A percentile compares a stretch with the other conserved stretches of the same genome.
Evolutionary conservation across 768 basidiomycete species (phyloP).

Genomic region (Tricholoma bakamatsutake): DNA sequence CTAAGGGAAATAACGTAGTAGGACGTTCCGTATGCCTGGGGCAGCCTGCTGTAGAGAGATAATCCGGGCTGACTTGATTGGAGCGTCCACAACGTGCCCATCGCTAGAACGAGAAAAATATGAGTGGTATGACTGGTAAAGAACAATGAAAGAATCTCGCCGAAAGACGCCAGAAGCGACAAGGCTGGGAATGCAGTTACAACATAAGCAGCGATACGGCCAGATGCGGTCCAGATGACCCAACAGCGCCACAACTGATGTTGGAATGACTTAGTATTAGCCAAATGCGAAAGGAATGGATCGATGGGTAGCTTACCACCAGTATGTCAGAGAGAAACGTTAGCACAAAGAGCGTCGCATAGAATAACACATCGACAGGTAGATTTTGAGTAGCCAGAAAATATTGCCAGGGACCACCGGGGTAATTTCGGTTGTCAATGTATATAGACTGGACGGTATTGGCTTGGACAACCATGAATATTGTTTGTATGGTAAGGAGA

Average conservation of each 20-base stretch:
- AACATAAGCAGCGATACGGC: conserved; percentile 17
- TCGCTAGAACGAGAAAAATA: conserved; percentile 11
- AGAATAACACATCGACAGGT: conserved; percentile 36
- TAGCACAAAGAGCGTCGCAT: conserved; percentile 35
- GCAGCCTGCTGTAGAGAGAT: conserved; percentile 23
- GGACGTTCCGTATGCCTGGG: conserved; percentile 20
- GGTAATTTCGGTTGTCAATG: conserved; percentile 35
- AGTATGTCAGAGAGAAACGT: conserved; percentile 35
- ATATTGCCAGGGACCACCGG: conserved; percentile 39
- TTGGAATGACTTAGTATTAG: neutral
- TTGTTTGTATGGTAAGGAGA: conserved; percentile 31
- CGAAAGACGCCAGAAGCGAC: conserved; percentile 23
- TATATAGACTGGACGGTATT: conserved; percentile 36
- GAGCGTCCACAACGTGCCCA: conserved; percentile 30
- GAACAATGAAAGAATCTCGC: conserved; percentile 2
- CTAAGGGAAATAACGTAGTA: conserved; percentile 27
- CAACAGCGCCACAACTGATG: conserved; percentile 34
- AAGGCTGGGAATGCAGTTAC: conserved; percentile 24
- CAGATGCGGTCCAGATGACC: conserved; percentile 32
- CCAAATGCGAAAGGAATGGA: neutral
- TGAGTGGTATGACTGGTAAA: neutral
- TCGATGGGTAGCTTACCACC: conserved; percentile 19
- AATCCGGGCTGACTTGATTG: conserved; percentile 25
- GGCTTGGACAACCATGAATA: conserved; percentile 33
- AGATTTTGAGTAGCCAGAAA: conserved; percentile 36